Evolutionary conservation across 352 stramenopile genomes (phyloP).

Genomic region (Globisporangium lucens): DNA sequence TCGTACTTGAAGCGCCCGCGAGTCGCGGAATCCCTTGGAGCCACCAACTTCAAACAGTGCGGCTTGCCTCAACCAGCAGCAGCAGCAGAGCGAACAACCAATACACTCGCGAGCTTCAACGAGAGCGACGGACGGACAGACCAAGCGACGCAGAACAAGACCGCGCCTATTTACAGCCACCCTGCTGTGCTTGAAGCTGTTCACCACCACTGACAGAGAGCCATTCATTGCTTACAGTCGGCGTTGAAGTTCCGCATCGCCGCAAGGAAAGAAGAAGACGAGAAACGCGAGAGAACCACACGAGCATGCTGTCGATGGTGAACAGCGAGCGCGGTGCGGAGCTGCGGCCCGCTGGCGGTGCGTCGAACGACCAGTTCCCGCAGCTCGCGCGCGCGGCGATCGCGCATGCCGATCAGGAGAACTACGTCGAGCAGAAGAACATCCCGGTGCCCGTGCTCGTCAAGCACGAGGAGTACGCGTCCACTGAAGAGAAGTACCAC

Average conservation of each 20-base stretch:
- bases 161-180: not conserved
- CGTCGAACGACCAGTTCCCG: conserved; percentile 7
- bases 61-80: not conserved
- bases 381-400: conserved; percentile 10
- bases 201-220: not conserved
- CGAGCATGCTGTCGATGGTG: conserved; percentile 58
- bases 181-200: conserved; percentile 4
- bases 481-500: conserved; percentile 19
- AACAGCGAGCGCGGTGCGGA: conserved; percentile 26
- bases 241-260: conserved; percentile 12
- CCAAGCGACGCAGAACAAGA: not conserved
- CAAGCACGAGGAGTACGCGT: conserved; percentile 19
- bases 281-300: conserved; percentile 5
- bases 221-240: conserved; percentile 6
- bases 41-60: conserved; percentile 75
- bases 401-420: conserved; percentile 18
- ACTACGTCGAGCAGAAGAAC: conserved; percentile 14
- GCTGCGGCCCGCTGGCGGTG: not conserved
- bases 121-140: not conserved
- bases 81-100: not conserved
- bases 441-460: conserved; percentile 14
- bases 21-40: conserved; percentile 29
- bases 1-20: conserved; percentile 54
- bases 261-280: conserved; percentile 17
- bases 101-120: conserved; percentile 13